A percentile compares a stretch with the other conserved stretches of the same genome.
Evolutionary conservation across 176 grass and related monocot genomes (phyloP).

Genomic region (Juncus effusus): DNA sequence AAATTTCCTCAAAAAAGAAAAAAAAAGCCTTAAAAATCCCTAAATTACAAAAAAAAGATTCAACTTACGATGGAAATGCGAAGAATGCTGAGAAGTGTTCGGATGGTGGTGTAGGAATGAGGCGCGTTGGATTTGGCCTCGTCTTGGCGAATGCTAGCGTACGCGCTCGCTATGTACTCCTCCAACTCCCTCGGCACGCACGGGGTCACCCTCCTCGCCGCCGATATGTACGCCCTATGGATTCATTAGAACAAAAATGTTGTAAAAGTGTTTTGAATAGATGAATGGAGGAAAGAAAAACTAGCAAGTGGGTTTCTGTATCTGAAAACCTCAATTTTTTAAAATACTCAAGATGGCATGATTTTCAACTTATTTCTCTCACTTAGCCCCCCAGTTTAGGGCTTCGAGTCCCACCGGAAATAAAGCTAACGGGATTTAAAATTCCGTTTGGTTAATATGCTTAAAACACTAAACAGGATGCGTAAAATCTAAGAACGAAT

Average conservation of each 20-base stretch:
- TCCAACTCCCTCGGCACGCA: constrained; percentile 82
- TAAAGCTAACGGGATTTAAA: no score
- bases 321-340: neutral
- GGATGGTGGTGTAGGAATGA: constrained; percentile 91
- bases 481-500: no score
- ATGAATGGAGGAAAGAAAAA: neutral
- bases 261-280: constrained; percentile 18
- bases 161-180: constrained; percentile 97
- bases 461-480: no score
- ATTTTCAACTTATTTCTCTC: no score
- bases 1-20: no score
- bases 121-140: constrained; percentile 99
- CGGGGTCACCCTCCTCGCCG: constrained; percentile 76
- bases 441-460: no score
- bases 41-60: no score
- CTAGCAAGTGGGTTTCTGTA: constrained; percentile 10
- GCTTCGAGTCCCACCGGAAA: no score
- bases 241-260: no score
- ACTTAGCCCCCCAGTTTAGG: no score
- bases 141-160: constrained; percentile 96
- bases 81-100: constrained; percentile 93
- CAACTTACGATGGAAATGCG: constrained; percentile 98
- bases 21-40: no score
- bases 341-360: neutral
- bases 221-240: constrained; percentile 97